A percentile compares a stretch with the other conserved stretches of the same genome.
Conservation (phyloP, 192 early-diverging fungal genomes). For the Backusella westeae region DNA sequence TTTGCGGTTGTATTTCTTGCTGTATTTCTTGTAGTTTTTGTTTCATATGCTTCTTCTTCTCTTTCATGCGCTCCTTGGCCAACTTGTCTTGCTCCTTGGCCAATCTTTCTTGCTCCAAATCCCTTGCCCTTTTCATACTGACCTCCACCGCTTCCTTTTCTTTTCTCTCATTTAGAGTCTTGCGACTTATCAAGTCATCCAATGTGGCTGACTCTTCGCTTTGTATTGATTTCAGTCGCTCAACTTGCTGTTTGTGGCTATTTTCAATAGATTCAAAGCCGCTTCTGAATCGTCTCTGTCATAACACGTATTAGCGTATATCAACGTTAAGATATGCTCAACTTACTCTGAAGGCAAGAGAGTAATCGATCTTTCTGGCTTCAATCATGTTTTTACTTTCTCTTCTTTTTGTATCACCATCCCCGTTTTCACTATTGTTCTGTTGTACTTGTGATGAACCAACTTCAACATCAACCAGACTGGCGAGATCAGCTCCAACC, state of each 20-base stretch:
- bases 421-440: neutral
- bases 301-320: neutral
- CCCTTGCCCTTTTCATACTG: neutral
- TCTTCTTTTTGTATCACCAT: neutral
- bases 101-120: neutral
- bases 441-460: neutral
- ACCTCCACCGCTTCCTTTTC: neutral
- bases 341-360: neutral
- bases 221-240: neutral
- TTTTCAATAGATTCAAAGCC: neutral
- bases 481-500: neutral
- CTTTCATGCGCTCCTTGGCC: neutral
- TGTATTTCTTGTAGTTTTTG: neutral
- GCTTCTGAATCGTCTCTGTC: neutral
- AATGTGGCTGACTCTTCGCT: neutral
- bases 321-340: neutral
- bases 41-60: neutral
- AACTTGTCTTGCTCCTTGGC: neutral
- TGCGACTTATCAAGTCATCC: neutral
- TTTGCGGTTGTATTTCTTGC: neutral
- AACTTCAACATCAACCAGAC: neutral
- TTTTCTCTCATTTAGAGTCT: neutral
- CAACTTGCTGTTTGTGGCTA: neutral
- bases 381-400: neutral
- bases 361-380: neutral